phyloP scores from a whole-genome alignment of 306 rosid genomes.

The Vicia sativa region DNA sequence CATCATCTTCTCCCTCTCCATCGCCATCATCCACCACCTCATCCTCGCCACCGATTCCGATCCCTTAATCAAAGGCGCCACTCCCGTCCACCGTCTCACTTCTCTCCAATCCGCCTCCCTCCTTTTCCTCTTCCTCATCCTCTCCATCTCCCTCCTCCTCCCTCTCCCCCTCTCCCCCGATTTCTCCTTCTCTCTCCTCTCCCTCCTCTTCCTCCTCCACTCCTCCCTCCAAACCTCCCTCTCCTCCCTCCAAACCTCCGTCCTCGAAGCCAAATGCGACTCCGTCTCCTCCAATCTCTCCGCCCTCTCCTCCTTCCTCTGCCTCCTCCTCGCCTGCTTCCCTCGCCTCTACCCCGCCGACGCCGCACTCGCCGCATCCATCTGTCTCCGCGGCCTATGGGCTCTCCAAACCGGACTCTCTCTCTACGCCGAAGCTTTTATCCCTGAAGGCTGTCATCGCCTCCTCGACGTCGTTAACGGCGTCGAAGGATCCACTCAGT shows the following conservation, averaged over 20 bases:
- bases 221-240: slow-evolving; percentile 52
- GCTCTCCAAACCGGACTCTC: slow-evolving; percentile 79
- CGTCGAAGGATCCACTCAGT: slow-evolving; percentile 83
- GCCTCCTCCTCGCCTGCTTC: slow-evolving; percentile 56
- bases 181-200: slow-evolving; percentile 64
- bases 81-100: slow-evolving; percentile 79
- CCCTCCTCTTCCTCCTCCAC: slow-evolving; percentile 71
- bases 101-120: slow-evolving; percentile 78
- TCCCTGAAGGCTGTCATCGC: slow-evolving; percentile 90
- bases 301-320: slow-evolving; percentile 50
- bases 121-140: slow-evolving; percentile 67
- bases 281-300: slow-evolving; percentile 61
- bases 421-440: slow-evolving; percentile 81
- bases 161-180: slow-evolving; percentile 67
- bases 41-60: slow-evolving; percentile 62
- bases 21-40: slow-evolving; percentile 62
- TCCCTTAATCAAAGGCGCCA: slow-evolving; percentile 71
- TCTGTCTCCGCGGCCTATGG: slow-evolving; percentile 86
- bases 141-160: slow-evolving; percentile 62
- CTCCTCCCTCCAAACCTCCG: slow-evolving; percentile 69
- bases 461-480: slow-evolving; percentile 74
- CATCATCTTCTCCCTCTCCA: slow-evolving; percentile 46
- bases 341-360: slow-evolving; percentile 81
- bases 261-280: slow-evolving; percentile 78
- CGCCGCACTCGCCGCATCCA: slow-evolving; percentile 52